Conservation (phyloP, 192 early-diverging fungal species). For the Rhizophagus prolifer region DNA sequence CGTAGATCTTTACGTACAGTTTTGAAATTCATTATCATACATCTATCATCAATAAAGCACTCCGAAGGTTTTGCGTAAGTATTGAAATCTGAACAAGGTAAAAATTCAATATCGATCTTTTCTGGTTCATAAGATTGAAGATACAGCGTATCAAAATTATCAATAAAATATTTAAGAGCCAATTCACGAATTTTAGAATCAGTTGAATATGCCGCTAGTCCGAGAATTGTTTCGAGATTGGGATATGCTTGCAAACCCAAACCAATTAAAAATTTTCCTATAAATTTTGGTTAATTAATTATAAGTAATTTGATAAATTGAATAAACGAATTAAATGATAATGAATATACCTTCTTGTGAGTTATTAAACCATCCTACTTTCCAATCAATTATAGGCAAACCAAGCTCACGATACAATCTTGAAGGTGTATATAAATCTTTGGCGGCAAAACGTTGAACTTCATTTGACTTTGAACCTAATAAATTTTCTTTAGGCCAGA, state of each 20-base stretch:
- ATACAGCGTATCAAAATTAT: constrained; percentile 48
- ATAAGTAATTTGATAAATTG: background rate
- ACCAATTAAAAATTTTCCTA: constrained; percentile 45
- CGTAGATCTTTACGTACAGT: constrained; percentile 61
- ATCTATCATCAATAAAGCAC: constrained; percentile 61
- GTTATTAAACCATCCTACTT: constrained; percentile 34
- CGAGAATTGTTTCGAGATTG: constrained; percentile 38
- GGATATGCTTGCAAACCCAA: constrained; percentile 52
- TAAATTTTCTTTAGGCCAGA: constrained; percentile 59
- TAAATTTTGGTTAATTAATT: constrained; percentile 34
- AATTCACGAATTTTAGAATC: constrained; percentile 41
- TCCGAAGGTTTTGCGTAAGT: constrained; percentile 56
- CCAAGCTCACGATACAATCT: constrained; percentile 56
- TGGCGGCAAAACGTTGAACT: constrained; percentile 53
- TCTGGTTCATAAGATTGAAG: constrained; percentile 54
- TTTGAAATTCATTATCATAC: constrained; percentile 63
- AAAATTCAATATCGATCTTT: constrained; percentile 51
- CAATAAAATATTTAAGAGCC: constrained; percentile 69
- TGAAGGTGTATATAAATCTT: constrained; percentile 65
- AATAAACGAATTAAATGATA: background rate
- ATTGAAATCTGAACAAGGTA: constrained; percentile 50
- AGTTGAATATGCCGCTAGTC: constrained; percentile 38
- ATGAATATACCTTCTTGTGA: constrained; percentile 35
- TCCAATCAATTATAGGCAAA: constrained; percentile 74
- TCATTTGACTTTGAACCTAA: constrained; percentile 15